A percentile compares a stretch with the other conserved stretches of the same genome.
Conservation (phyloP, 352 stramenopile species). For the Globisporangium parvum region DNA sequence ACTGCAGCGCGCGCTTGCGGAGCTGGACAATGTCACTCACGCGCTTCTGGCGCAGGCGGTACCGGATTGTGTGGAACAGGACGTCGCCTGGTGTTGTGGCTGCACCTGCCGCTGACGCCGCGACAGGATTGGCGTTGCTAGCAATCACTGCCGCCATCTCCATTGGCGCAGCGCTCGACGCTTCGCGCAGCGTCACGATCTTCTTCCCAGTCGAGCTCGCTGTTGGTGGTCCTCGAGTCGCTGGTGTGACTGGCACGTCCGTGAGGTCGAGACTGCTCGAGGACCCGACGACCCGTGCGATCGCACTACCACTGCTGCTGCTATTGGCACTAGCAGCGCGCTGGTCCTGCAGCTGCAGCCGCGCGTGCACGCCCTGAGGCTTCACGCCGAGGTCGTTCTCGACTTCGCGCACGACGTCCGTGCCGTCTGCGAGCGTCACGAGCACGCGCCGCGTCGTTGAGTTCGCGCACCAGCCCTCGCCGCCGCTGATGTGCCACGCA, state of each 20-base stretch:
- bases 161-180: constrained; percentile 28
- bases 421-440: constrained; percentile 47
- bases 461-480: constrained; percentile 46
- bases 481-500: constrained; percentile 57
- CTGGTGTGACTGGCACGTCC: constrained; percentile 1
- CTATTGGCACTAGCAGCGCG: not conserved
- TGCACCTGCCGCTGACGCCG: not conserved
- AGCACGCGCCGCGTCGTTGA: constrained; percentile 57
- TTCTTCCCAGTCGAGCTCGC: constrained; percentile 18
- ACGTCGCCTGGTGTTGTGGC: constrained; percentile 24
- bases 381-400: constrained; percentile 39
- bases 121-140: not conserved
- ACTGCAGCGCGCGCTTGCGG: constrained; percentile 36
- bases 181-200: constrained; percentile 57
- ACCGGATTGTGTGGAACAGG: constrained; percentile 37
- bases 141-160: not conserved
- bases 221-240: not conserved
- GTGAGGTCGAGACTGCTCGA: constrained; percentile 11
- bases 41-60: constrained; percentile 36
- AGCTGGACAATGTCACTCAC: constrained; percentile 43
- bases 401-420: constrained; percentile 35
- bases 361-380: constrained; percentile 23
- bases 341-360: constrained; percentile 28
- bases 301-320: not conserved
- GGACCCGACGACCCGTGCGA: constrained; percentile 6